Percentiles rank a stretch among this genome's conserved stretches.
Conservation (phyloP, 2,329 filamentous ascomycete species). For the Botrytis paeoniae region DNA sequence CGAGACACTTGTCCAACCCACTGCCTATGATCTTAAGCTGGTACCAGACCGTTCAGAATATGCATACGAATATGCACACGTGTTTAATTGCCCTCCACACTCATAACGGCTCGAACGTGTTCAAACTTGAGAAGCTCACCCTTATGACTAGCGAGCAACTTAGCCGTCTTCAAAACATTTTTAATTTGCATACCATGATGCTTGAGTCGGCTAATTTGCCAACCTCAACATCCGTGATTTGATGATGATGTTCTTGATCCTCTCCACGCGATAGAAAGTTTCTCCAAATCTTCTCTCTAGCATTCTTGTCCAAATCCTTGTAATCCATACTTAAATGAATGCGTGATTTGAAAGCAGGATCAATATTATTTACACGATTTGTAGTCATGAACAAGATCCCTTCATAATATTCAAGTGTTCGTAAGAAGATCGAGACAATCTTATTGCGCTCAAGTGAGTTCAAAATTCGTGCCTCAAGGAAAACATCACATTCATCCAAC, state of each 20-base stretch:
- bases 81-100: not conserved
- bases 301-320: slow-evolving; percentile 22
- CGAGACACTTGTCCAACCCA: not conserved
- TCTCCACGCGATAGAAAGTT: slow-evolving; percentile 25
- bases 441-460: slow-evolving; percentile 43
- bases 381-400: slow-evolving; percentile 43
- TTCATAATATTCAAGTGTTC: slow-evolving; percentile 41
- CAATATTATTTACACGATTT: slow-evolving; percentile 38
- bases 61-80: not conserved
- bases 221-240: slow-evolving; percentile 25
- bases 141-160: slow-evolving; percentile 33
- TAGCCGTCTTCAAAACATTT: slow-evolving; percentile 36
- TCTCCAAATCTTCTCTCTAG: slow-evolving; percentile 31
- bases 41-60: not conserved
- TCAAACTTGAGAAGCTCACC: slow-evolving; percentile 27
- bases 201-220: slow-evolving; percentile 26
- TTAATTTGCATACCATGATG: slow-evolving; percentile 40
- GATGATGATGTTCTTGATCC: slow-evolving; percentile 28
- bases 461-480: slow-evolving; percentile 40
- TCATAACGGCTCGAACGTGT: slow-evolving; percentile 32
- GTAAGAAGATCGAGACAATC: slow-evolving; percentile 41
- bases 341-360: slow-evolving; percentile 39
- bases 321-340: slow-evolving; percentile 38
- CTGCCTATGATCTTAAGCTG: not conserved
- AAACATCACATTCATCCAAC: slow-evolving; percentile 69